phyloP scores from a whole-genome alignment of 306 rosid species.

The Fagus crenata region DNA sequence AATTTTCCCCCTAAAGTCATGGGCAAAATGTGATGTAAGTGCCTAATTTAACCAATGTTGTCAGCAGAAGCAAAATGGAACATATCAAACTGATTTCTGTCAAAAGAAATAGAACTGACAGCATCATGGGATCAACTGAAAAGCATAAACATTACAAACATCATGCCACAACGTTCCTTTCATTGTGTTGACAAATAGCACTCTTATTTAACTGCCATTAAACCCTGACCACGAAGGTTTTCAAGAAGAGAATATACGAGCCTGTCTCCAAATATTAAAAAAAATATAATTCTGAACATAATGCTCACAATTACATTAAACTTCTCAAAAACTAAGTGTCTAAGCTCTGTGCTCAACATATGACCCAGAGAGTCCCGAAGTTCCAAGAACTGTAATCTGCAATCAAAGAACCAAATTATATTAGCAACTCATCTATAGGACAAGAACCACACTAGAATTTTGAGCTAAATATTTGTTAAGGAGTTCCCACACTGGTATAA shows the following conservation, averaged over 20 bases:
- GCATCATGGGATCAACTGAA: neutral
- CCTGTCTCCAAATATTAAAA: slow-evolving; percentile 37
- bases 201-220: slow-evolving; percentile 56
- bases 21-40: neutral
- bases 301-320: slow-evolving; percentile 35
- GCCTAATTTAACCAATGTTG: neutral
- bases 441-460: neutral
- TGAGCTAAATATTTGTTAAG: neutral
- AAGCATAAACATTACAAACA: neutral
- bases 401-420: slow-evolving; percentile 21
- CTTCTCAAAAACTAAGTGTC: slow-evolving; percentile 29
- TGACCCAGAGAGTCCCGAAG: slow-evolving; percentile 95
- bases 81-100: slow-evolving; percentile 9
- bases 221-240: slow-evolving; percentile 31
- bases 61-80: slow-evolving; percentile 20
- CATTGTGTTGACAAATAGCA: slow-evolving; percentile 23
- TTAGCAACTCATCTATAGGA: slow-evolving; percentile 13
- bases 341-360: slow-evolving; percentile 90
- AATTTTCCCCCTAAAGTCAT: neutral
- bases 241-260: slow-evolving; percentile 28
- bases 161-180: slow-evolving; percentile 26
- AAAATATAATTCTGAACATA: slow-evolving; percentile 32
- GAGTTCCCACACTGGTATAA: neutral
- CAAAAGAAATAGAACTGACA: slow-evolving; percentile 3
- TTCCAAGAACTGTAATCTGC: slow-evolving; percentile 93